Evolutionary conservation across 192 early-diverging fungal genomes (phyloP), one percentile per base, ranked within the genome.

Genomic region (Helicostylum pulchrum): DNA sequence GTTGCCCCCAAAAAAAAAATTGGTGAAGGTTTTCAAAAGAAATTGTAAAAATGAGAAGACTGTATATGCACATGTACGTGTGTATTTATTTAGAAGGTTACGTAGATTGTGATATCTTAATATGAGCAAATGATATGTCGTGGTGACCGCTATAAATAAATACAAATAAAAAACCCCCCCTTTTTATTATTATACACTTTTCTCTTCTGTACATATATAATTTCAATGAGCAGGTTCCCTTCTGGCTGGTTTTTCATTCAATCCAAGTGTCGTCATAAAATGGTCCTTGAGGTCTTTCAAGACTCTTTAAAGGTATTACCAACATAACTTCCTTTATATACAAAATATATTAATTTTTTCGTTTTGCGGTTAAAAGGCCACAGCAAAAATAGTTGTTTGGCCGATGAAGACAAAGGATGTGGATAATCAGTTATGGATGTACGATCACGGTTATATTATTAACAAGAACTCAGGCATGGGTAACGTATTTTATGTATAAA

Each of bases 381-480:
- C 43, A 2, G 71, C 71, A 15, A 73, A 60, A 47, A 45, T 75
- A 32, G 31, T 63, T 7, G 68, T 66, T 12, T 65, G 57, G 48
- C 57, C 73, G 7, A 70, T 30, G 34, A 75, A 75, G 21, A 58
- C 46, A 9, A 51, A 48, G 12, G 56, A 53, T 15, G 45, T 34
- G 8, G 58, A 64, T 30, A 75, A 66, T 48, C 73, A 75, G 46
- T 45, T 73, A 12, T 73, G 71, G 71, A 73, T 52, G 54, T 68
- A 73, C 54, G 71, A 73, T 52, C 23, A 63, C 17, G 71, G 71
- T 6, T 68, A 68, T 23, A 51, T 73, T 12, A 73, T 73, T 26
- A 73, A 73, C 47, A 73, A 73, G 49, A 66, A 73, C 39, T 67
- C 65, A 7, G 71, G 71, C 7, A 52, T 73, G 46, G 71, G 71